phyloP scores from a whole-genome alignment of 352 stramenopile genomes.

The Globisporangium canariense region DNA sequence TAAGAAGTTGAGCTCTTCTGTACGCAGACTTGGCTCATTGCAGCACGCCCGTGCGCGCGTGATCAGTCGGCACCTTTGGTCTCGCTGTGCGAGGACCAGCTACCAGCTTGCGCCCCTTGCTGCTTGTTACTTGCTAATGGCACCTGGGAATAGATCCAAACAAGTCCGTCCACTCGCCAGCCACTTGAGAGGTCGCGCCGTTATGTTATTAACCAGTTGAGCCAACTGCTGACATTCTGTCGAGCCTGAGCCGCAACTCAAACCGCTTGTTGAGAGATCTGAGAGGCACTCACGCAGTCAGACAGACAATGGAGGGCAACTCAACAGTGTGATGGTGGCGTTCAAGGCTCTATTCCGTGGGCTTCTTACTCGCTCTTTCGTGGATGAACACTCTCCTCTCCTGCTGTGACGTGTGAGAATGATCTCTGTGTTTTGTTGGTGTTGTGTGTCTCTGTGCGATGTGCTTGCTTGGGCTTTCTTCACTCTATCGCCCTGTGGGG shows the following conservation, averaged over 20 bases:
- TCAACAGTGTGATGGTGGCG: no score
- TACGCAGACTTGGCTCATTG: background rate
- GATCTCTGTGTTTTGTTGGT: background rate
- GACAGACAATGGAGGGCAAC: no score
- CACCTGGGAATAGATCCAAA: slow-evolving; percentile 2
- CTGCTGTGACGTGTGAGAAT: background rate
- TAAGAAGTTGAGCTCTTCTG: background rate
- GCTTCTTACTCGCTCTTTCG: background rate
- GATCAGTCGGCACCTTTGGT: no score
- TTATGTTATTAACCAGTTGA: background rate
- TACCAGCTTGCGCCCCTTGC: background rate
- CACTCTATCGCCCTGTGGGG: slow-evolving; percentile 1
- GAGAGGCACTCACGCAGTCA: no score
- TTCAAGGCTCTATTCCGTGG: slow-evolving; percentile 3
- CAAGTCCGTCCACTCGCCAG: no score
- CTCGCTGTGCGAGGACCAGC: no score
- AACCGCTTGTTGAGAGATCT: no score
- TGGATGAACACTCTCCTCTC: background rate
- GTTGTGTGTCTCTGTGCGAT: background rate
- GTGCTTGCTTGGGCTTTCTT: background rate
- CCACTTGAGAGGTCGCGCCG: background rate
- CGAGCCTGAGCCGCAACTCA: no score
- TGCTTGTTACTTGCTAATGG: background rate
- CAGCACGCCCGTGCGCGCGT: background rate
- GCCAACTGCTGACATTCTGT: background rate